Percentiles rank a stretch among this genome's conserved stretches.
These are phyloP conservation scores for Alternaria longipes DNA, from an alignment of 2,329 filamentous ascomycete species.

Conservation along the genomic window DNA sequence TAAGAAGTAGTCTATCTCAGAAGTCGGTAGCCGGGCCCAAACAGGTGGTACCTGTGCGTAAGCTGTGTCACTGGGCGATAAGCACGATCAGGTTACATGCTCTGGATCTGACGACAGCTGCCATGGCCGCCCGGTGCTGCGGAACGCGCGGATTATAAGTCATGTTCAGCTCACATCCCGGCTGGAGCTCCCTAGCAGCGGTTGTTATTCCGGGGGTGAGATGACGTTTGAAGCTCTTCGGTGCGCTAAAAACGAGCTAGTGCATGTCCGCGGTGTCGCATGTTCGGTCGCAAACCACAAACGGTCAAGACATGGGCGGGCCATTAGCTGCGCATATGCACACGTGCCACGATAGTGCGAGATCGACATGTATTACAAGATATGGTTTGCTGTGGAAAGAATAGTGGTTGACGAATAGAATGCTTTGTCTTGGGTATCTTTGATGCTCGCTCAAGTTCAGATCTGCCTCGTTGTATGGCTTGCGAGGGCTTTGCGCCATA, in stretches of 20 bases:
- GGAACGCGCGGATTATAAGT: constrained; percentile 17
- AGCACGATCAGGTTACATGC: constrained; percentile 5
- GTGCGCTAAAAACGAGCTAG: constrained; percentile 9
- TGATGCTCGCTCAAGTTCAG: constrained; percentile 27
- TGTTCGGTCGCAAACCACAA: background rate
- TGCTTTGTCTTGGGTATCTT: constrained; percentile 38
- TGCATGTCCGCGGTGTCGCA: constrained; percentile 5
- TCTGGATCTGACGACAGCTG: constrained; percentile 11
- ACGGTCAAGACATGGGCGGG: constrained; percentile 1
- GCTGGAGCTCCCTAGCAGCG: constrained; percentile 7
- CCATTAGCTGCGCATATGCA: constrained; percentile 23
- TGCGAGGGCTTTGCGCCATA: constrained; percentile 13
- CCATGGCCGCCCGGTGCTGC: background rate
- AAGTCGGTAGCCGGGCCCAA: background rate
- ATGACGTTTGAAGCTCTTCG: constrained; percentile 16
- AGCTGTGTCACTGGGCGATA: constrained; percentile 6
- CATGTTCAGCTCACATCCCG: constrained; percentile 5
- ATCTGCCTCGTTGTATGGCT: constrained; percentile 12
- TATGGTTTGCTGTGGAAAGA: constrained; percentile 23
- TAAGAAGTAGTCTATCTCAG: constrained; percentile 8
- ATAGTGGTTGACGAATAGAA: constrained; percentile 29
- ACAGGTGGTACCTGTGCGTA: constrained; percentile 2
- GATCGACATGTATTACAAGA: constrained; percentile 20
- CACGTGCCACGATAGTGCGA: constrained; percentile 16
- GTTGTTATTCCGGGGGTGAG: constrained; percentile 3